A percentile compares a stretch with the other conserved stretches of the same genome.
Conservation (phyloP, 805 yeast species). For the Kluyveromyces starmeri region DNA sequence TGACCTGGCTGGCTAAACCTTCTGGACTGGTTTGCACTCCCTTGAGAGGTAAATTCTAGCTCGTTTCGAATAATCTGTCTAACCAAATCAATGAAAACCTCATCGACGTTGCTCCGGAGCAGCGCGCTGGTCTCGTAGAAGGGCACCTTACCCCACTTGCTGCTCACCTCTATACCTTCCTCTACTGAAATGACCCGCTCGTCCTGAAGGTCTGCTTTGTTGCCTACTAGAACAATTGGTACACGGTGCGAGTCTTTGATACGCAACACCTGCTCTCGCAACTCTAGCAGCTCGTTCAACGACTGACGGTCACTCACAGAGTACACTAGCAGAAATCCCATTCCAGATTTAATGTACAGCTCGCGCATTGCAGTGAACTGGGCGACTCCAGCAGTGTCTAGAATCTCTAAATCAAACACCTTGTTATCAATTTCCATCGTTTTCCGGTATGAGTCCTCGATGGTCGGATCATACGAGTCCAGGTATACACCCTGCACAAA, state of each 20-base stretch:
- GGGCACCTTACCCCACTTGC: conserved; percentile 82
- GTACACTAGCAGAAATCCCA: conserved; percentile 83
- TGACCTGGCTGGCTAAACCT: conserved; percentile 3
- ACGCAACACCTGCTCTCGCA: conserved; percentile 75
- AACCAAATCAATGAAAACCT: conserved; percentile 80
- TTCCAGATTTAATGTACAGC: conserved; percentile 76
- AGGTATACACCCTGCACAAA: conserved; percentile 85
- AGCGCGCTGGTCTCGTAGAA: conserved; percentile 93
- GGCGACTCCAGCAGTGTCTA: conserved; percentile 92
- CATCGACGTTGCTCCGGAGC: conserved; percentile 81
- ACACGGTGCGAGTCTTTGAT: conserved; percentile 68
- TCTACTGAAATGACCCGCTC: conserved; percentile 71
- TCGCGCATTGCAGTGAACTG: conserved; percentile 96
- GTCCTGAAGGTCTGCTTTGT: conserved; percentile 74
- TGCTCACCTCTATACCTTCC: conserved; percentile 76
- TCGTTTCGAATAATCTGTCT: conserved; percentile 59
- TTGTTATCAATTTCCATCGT: conserved; percentile 83
- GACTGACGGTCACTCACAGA: conserved; percentile 73
- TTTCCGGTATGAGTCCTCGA: conserved; percentile 89
- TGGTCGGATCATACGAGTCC: conserved; percentile 93
- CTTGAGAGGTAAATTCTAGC: conserved; percentile 13
- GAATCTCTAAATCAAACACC: conserved; percentile 73
- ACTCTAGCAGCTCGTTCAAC: conserved; percentile 63
- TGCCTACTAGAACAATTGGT: conserved; percentile 87
- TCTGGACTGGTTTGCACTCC: conserved; percentile 5